Conservation (phyloP, 2,329 filamentous ascomycete genomes). For the Xylaria hypoxylon region DNA sequence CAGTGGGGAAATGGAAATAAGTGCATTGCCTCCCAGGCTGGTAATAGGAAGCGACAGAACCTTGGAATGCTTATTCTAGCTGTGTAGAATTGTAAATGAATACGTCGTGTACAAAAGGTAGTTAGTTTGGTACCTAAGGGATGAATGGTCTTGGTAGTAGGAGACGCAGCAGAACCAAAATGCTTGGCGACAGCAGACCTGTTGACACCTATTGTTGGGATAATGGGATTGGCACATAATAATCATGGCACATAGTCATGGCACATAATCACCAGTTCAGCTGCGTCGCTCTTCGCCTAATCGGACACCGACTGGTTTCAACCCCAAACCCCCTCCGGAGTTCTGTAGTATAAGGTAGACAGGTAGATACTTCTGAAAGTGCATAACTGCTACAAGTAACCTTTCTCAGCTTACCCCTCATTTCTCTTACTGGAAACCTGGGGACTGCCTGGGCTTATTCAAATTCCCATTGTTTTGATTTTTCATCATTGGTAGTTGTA, state of each 20-base stretch:
- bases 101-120: neutral
- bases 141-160: conserved; percentile 3
- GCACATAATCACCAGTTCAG: neutral
- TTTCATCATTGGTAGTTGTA: neutral
- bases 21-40: neutral
- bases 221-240: conserved; percentile 6
- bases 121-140: no score
- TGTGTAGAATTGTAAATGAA: neutral
- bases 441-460: no score
- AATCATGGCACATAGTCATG: no score
- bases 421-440: neutral
- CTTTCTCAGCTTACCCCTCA: neutral
- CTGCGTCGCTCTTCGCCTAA: conserved; percentile 2
- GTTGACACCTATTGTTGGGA: neutral
- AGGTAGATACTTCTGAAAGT: no score
- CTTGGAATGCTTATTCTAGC: neutral
- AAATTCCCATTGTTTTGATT: neutral
- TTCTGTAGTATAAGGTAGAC: no score
- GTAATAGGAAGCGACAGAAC: neutral
- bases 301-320: conserved; percentile 22
- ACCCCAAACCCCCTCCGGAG: neutral
- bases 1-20: neutral
- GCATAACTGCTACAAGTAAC: neutral
- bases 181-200: conserved; percentile 9
- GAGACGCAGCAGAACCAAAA: neutral